Evolutionary conservation across 345 rosid species (phyloP).

Genomic region (Brassica incana): DNA sequence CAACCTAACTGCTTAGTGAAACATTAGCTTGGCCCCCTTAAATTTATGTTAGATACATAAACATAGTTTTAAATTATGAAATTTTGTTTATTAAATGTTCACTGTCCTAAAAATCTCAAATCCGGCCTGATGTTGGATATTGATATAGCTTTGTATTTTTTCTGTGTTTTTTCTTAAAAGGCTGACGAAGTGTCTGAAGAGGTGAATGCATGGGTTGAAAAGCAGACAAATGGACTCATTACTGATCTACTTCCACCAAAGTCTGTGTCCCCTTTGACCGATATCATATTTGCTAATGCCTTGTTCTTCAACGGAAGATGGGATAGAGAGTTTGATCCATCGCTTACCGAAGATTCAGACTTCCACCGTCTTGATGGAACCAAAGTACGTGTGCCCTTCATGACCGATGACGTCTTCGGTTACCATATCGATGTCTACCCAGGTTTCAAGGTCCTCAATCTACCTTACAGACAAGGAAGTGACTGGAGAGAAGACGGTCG

Average conservation of each 20-base stretch:
- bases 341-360: constrained; percentile 12
- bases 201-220: constrained; percentile 69
- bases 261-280: constrained; percentile 1
- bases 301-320: constrained; percentile 27
- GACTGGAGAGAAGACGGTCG: not conserved
- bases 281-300: constrained; percentile 22
- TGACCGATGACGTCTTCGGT: not conserved
- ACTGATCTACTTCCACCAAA: constrained; percentile 17
- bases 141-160: not conserved
- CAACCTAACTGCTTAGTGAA: not conserved
- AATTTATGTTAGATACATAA: too few relatives aligned
- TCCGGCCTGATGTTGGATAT: not conserved
- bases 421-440: not conserved
- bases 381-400: constrained; percentile 27
- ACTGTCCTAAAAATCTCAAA: not conserved
- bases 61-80: too few relatives aligned
- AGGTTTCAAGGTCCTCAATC: constrained; percentile 14
- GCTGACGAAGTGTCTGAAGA: constrained; percentile 51
- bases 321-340: not conserved
- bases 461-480: constrained; percentile 1
- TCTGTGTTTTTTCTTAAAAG: not conserved
- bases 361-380: constrained; percentile 29
- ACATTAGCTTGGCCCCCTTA: too few relatives aligned
- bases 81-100: not conserved
- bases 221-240: constrained; percentile 32